A percentile compares a stretch with the other conserved stretches of the same genome.
Conservation (phyloP, 768 basidiomycete genomes). For the Suillus subalutaceus region DNA sequence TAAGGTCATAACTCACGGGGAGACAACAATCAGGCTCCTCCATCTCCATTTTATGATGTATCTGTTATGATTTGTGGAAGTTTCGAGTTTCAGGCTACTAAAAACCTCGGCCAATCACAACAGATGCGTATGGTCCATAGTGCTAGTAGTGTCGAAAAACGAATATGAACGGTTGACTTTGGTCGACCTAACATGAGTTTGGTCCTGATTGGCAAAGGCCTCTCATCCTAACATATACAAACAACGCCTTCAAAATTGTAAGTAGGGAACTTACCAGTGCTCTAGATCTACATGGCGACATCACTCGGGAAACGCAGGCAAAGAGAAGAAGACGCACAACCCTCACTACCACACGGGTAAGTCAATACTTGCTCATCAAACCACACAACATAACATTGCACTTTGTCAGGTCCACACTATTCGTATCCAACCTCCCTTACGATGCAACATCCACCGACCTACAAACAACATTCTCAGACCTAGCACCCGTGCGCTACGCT, state of each 20-base stretch:
- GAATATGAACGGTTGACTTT: too few species aligned
- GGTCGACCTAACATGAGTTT: neutral
- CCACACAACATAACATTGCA: neutral
- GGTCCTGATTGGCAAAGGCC: neutral
- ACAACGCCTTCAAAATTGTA: slow-evolving; percentile 2
- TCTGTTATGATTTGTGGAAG: neutral
- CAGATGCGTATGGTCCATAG: neutral
- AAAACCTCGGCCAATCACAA: neutral
- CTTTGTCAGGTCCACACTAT: slow-evolving; percentile 72
- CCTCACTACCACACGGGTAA: slow-evolving; percentile 27
- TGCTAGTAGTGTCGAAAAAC: neutral
- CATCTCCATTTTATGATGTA: neutral
- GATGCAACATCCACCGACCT: slow-evolving; percentile 89
- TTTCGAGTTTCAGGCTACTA: neutral
- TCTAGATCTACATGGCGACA: slow-evolving; percentile 10
- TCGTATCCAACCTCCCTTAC: slow-evolving; percentile 92
- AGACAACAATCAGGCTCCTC: neutral
- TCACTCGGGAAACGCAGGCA: slow-evolving; percentile 33
- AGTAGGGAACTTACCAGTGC: neutral
- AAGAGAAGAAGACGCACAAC: slow-evolving; percentile 20
- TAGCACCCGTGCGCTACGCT: slow-evolving; percentile 91
- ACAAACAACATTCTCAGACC: slow-evolving; percentile 91
- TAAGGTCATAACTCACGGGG: neutral
- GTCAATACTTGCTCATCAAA: neutral
- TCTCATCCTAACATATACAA: slow-evolving; percentile 8